Conservation (phyloP, 208 protist species). For the Zelonia costaricensis region DNA sequence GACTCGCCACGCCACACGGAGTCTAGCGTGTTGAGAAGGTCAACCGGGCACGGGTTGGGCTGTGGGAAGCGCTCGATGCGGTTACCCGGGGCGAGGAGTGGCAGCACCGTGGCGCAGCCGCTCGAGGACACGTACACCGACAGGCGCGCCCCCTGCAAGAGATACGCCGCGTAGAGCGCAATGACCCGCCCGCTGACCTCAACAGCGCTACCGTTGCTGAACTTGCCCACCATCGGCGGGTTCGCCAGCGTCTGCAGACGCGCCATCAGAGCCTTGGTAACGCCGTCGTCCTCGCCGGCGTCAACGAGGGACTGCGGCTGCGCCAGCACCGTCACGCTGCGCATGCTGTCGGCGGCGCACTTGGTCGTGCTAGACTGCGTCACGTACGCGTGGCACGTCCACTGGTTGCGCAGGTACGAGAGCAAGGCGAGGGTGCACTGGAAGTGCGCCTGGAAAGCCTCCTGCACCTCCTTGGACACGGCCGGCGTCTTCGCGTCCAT, state of each 20-base stretch:
- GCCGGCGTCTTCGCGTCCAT: slow-evolving; percentile 15
- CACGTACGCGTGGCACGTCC: slow-evolving; percentile 24
- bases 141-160: slow-evolving; percentile 75
- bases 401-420: slow-evolving; percentile 32
- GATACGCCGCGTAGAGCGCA: slow-evolving; percentile 67
- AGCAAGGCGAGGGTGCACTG: slow-evolving; percentile 24
- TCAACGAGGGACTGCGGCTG: slow-evolving; percentile 44
- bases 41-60: slow-evolving; percentile 64
- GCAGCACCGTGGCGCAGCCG: slow-evolving; percentile 62
- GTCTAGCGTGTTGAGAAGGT: slow-evolving; percentile 75
- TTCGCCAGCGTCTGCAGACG: slow-evolving; percentile 17
- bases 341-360: slow-evolving; percentile 27
- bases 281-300: slow-evolving; percentile 62
- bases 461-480: slow-evolving; percentile 25
- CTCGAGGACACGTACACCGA: slow-evolving; percentile 55
- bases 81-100: slow-evolving; percentile 45
- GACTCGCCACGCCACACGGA: slow-evolving; percentile 68
- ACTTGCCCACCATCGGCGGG: slow-evolving; percentile 37
- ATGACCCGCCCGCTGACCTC: slow-evolving; percentile 60
- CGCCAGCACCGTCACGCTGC: slow-evolving; percentile 55
- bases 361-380: slow-evolving; percentile 28
- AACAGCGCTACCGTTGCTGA: slow-evolving; percentile 28
- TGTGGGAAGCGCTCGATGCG: slow-evolving; percentile 48
- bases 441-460: slow-evolving; percentile 28
- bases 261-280: slow-evolving; percentile 61